phyloP scores from a whole-genome alignment of 345 rosid genomes.

The Eucalyptus microcorys region DNA sequence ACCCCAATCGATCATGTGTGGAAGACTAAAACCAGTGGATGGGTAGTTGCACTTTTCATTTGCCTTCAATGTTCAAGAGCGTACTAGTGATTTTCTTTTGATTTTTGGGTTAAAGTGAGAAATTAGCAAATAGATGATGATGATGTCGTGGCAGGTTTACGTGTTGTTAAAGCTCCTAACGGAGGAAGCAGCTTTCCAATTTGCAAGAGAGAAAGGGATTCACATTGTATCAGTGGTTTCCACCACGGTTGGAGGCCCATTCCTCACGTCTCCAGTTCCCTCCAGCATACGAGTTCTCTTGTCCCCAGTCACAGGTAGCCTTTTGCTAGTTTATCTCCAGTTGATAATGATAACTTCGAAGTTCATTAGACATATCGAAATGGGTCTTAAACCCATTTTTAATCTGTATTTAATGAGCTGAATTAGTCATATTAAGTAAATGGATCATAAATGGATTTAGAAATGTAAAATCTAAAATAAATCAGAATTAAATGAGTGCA shows the following conservation, averaged over 20 bases:
- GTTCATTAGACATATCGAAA: too few relatives aligned
- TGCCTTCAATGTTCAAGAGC: background rate
- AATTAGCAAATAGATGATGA: background rate
- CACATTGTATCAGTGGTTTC: conserved; percentile 63
- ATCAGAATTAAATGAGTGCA: too few relatives aligned
- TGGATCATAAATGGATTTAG: too few relatives aligned
- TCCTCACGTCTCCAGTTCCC: conserved; percentile 49
- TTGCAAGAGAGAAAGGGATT: conserved; percentile 41
- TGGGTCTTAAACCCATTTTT: background rate
- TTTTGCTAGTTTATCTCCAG: background rate
- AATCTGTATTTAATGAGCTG: background rate
- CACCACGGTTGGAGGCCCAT: conserved; percentile 68
- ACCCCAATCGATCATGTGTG: conserved; percentile 31
- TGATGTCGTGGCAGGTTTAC: conserved; percentile 35
- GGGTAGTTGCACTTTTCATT: conserved; percentile 28
- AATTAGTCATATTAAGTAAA: background rate
- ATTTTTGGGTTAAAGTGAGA: background rate
- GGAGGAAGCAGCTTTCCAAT: conserved; percentile 72
- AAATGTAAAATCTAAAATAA: too few relatives aligned
- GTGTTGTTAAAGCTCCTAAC: conserved; percentile 54
- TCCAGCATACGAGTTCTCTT: conserved; percentile 66
- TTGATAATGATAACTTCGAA: background rate
- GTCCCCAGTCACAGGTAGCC: conserved; percentile 61
- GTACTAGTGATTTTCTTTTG: background rate
- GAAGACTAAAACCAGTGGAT: conserved; percentile 60